Conservation (phyloP, 495 filamentous ascomycete genomes). For the Xylaria bambusicola region DNA sequence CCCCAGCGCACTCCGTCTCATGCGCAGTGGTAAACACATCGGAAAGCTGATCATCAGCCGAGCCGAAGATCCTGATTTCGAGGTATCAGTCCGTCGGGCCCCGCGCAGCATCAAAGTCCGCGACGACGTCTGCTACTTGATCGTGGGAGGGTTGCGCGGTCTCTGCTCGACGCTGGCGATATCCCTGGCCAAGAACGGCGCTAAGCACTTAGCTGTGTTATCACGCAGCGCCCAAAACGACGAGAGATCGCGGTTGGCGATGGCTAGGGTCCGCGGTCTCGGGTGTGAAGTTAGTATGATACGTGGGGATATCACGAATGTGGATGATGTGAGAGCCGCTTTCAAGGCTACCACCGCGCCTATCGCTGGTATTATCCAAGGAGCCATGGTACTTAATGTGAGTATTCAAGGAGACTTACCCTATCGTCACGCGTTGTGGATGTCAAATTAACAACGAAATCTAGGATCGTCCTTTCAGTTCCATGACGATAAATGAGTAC, state of each 20-base stretch:
- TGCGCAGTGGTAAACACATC: background rate
- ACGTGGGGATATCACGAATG: conserved; percentile 36
- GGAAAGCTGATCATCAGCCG: background rate
- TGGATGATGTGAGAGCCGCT: conserved; percentile 19
- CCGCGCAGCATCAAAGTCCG: background rate
- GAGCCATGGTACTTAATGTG: conserved; percentile 38
- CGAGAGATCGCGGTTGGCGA: too few relatives aligned
- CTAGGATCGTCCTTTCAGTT: too few relatives aligned
- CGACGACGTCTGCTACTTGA: background rate
- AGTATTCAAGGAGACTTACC: conserved; percentile 35
- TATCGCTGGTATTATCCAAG: conserved; percentile 40
- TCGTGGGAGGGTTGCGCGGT: background rate
- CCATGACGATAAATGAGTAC: conserved; percentile 47
- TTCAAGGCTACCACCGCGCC: conserved; percentile 21
- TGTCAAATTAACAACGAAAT: too few relatives aligned
- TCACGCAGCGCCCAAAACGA: too few relatives aligned
- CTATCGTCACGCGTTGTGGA: too few relatives aligned
- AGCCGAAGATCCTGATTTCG: background rate
- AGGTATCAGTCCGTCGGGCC: background rate
- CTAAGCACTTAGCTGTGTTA: background rate
- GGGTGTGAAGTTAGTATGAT: conserved; percentile 26
- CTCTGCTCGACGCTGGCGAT: background rate
- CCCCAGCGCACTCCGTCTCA: conserved; percentile 14
- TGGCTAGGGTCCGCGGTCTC: too few relatives aligned
- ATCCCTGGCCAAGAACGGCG: background rate